Evolutionary conservation across 2,329 filamentous ascomycete species (phyloP), one percentile per base, ranked within the genome.

Genomic region (Penicillium verrucosum): DNA sequence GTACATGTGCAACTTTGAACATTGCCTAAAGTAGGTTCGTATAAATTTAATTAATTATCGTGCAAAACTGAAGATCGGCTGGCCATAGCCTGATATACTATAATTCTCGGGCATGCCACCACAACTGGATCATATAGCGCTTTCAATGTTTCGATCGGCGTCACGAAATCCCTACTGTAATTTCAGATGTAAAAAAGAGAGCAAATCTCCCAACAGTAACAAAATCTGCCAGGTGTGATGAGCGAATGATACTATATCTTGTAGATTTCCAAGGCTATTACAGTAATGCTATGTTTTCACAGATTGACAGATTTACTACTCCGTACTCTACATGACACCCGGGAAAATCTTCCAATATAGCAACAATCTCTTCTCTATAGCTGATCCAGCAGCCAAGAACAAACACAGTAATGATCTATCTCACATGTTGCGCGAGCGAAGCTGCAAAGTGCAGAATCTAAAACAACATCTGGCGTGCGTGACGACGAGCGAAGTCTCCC

Each of bases 381-480:
- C 63, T 51, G 60, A 62, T 60, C 64, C 64, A 59, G 61, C 66
- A 64, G 62, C 42, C 40, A 58, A 51, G 18, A 56, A 52, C 32
- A 18, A 18, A 44, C 30, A 51, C 37, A 58, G 51, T 8, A 41
- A 40, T 57, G 29, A 51, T 51, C 42, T 60, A 56, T 45, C 43
- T 45, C 58, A 62, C 52, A 57, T 32, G n/a, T n/a, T 34, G 48
- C 48, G 58, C 47, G 44, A 48, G 12, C 10, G 42, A 49, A 51
- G 23, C 49, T 53, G 30, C 16, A 43, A 56, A 54, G 29, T 25
- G 41, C 46, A 55, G 34, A 21, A 30, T 58, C 54, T 65, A 69
- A 10, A 51, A 52, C 46, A 56, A 37, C 41, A 66, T 59, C 45
- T 70, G 68, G 59, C 68, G 68, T 37, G 67, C 62, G 34, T 69